Evolutionary conservation across 1,284 basidiomycete genomes (phyloP).

Genomic region (Filobasidium uniguttulatum): DNA sequence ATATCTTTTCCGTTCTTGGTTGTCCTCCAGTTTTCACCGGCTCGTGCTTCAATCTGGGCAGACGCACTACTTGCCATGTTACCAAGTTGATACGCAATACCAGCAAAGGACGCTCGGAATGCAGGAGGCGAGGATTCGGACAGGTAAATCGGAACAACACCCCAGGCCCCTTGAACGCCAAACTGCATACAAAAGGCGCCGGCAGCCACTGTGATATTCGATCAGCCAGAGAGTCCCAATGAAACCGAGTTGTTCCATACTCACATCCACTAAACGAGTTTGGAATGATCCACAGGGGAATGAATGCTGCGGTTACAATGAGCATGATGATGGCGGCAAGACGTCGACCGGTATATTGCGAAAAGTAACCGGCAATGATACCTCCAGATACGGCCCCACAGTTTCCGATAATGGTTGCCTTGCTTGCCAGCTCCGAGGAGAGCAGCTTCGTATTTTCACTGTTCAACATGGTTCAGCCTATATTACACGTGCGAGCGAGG

Average conservation of each 20-base stretch:
- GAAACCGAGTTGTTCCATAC: conserved; percentile 10
- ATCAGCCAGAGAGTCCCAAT: no score
- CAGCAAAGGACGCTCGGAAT: conserved; percentile 85
- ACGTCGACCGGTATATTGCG: conserved; percentile 76
- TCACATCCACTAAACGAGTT: conserved; percentile 28
- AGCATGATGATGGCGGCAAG: conserved; percentile 40
- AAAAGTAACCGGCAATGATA: conserved; percentile 56
- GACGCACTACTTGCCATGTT: conserved; percentile 74
- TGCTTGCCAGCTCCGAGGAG: conserved; percentile 48
- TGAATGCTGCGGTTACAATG: conserved; percentile 43
- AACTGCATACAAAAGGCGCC: conserved; percentile 65
- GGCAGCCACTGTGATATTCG: no score
- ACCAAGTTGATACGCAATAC: conserved; percentile 77
- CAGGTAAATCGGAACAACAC: conserved; percentile 49
- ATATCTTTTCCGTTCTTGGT: conserved; percentile 37
- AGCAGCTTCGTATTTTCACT: conserved; percentile 30
- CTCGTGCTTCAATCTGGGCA: conserved; percentile 78
- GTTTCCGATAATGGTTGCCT: conserved; percentile 74
- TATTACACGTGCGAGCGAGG: conserved; percentile 25
- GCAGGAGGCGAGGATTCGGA: conserved; percentile 81
- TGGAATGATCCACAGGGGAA: conserved; percentile 68
- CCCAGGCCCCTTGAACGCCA: conserved; percentile 73
- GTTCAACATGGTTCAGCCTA: neutral
- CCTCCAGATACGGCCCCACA: conserved; percentile 66
- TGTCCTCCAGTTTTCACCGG: conserved; percentile 35